Conservation (phyloP, 352 stramenopile genomes). For the Elongisporangium undulatum region DNA sequence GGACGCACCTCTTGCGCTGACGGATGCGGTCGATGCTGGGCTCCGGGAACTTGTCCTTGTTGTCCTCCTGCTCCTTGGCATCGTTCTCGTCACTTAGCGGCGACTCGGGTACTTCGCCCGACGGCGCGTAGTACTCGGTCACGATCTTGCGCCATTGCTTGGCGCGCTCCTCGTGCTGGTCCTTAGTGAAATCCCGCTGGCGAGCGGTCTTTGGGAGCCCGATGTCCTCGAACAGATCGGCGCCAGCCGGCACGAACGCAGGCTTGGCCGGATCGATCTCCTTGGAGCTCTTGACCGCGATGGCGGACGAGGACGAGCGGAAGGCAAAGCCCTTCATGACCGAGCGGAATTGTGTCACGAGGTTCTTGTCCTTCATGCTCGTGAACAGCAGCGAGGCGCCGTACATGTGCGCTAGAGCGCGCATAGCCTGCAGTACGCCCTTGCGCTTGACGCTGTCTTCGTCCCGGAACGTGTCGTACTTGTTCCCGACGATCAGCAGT, state of each 20-base stretch:
- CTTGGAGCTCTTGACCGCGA: slow-evolving; percentile 38
- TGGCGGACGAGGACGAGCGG: slow-evolving; percentile 14
- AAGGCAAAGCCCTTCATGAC: slow-evolving; percentile 70
- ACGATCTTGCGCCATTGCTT: slow-evolving; percentile 64
- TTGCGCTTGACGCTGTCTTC: slow-evolving; percentile 86
- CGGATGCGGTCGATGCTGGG: slow-evolving; percentile 63
- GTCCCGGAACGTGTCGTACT: slow-evolving; percentile 87
- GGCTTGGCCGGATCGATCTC: slow-evolving; percentile 64
- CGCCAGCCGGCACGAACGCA: slow-evolving; percentile 66
- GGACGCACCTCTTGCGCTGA: slow-evolving; percentile 51
- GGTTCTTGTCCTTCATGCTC: slow-evolving; percentile 83
- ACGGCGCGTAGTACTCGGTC: slow-evolving; percentile 58
- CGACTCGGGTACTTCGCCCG: slow-evolving; percentile 26
- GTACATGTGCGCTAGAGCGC: slow-evolving; percentile 84
- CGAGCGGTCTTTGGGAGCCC: slow-evolving; percentile 52
- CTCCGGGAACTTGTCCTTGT: slow-evolving; percentile 45
- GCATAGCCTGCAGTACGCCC: slow-evolving; percentile 74
- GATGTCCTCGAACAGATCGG: slow-evolving; percentile 75
- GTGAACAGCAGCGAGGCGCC: slow-evolving; percentile 85
- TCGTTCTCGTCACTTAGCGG: slow-evolving; percentile 14
- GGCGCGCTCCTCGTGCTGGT: slow-evolving; percentile 58
- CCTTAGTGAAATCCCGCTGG: slow-evolving; percentile 40
- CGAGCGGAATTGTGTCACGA: slow-evolving; percentile 59
- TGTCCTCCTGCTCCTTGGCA: slow-evolving; percentile 19
- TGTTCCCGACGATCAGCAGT: slow-evolving; percentile 85